A percentile compares a stretch with the other conserved stretches of the same genome.
Evolutionary conservation across 202 grass and related monocot genomes (phyloP).

Genomic region (Zizania palustris): DNA sequence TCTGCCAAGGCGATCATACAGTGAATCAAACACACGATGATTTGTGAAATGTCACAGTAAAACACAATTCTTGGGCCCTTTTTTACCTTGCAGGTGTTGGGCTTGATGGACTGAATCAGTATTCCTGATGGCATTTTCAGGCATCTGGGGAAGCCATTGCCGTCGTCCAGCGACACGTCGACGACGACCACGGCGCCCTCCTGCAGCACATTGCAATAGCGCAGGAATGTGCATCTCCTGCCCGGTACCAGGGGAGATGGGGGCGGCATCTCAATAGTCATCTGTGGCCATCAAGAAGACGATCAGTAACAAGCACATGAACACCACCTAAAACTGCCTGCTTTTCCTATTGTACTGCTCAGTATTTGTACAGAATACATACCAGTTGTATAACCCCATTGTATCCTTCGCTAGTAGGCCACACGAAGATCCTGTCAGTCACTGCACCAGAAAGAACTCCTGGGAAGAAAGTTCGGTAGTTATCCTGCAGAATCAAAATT

Average conservation of each 20-base stretch:
- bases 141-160: slow-evolving; percentile 31
- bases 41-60: not conserved
- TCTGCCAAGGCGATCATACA: slow-evolving; percentile 36
- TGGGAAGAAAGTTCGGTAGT: slow-evolving; percentile 50
- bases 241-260: slow-evolving; percentile 54
- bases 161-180: slow-evolving; percentile 57
- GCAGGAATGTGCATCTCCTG: slow-evolving; percentile 59
- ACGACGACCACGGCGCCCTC: slow-evolving; percentile 42
- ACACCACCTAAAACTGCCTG: not conserved
- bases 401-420: slow-evolving; percentile 16
- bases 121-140: slow-evolving; percentile 64
- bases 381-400: slow-evolving; percentile 63
- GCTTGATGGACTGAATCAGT: slow-evolving; percentile 37
- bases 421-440: slow-evolving; percentile 36
- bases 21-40: slow-evolving; percentile 25
- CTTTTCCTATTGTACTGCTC: not conserved
- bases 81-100: slow-evolving; percentile 48
- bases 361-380: slow-evolving; percentile 1
- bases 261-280: slow-evolving; percentile 48
- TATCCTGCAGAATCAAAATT: slow-evolving; percentile 46
- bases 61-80: not conserved
- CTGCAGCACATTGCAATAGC: slow-evolving; percentile 47
- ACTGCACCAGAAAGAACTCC: slow-evolving; percentile 41
- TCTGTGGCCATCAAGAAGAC: slow-evolving; percentile 42
- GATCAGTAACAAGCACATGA: slow-evolving; percentile 18